These are phyloP conservation scores for Calonectria honghensis DNA, from an alignment of 2,329 filamentous ascomycete genomes.

Conservation along the genomic window DNA sequence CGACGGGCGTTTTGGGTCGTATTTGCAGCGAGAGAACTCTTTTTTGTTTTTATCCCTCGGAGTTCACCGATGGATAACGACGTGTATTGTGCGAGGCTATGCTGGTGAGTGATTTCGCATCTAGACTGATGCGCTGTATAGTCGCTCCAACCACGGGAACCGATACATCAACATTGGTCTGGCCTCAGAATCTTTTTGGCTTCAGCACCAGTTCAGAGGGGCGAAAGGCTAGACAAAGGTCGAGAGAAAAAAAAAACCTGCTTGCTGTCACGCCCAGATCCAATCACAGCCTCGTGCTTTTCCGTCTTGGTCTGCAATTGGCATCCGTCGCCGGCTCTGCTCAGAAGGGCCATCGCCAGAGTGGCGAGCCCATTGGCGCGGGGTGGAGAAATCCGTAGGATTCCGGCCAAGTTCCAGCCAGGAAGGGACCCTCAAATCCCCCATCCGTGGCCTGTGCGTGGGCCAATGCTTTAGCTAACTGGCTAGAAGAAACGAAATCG, in stretches of 20 bases:
- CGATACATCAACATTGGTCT: not conserved
- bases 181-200: constrained; percentile 1
- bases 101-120: constrained; percentile 10
- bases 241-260: constrained; percentile 3
- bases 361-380: constrained; percentile 1
- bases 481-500: not conserved
- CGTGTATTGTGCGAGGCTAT: not conserved
- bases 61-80: not conserved
- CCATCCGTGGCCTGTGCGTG: constrained; percentile 12
- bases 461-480: not conserved
- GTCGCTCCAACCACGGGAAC: not conserved
- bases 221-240: not conserved
- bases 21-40: not conserved
- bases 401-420: constrained; percentile 1
- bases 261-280: not conserved
- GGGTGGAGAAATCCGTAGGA: constrained; percentile 9
- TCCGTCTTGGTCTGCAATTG: not conserved
- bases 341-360: not conserved
- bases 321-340: not conserved
- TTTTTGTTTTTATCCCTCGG: not conserved
- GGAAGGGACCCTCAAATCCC: not conserved
- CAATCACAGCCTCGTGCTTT: not conserved
- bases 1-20: not conserved
- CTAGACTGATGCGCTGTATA: constrained; percentile 3
- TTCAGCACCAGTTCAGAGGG: not conserved